Evolutionary conservation across 352 stramenopile species (phyloP), one percentile per base, ranked within the genome.

Genomic region (Globisporangium parvum): DNA sequence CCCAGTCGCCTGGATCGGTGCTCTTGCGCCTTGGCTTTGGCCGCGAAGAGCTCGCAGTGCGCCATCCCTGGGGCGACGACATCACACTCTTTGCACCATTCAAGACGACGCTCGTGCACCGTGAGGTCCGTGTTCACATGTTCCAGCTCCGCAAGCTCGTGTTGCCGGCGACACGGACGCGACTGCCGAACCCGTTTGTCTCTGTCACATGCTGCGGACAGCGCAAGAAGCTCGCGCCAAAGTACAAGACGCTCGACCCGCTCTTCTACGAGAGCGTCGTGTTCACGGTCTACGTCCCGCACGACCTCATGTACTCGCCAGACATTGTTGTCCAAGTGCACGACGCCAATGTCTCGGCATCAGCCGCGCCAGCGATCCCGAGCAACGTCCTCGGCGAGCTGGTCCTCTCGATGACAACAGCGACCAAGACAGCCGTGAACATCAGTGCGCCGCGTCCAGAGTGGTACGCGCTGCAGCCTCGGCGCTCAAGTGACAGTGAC

Each of bases 191-290:
- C 55, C 85, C 90, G 8, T 91, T 83, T 12, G 76, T 96, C 11
- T 80, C 70, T n/a, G 71, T 96, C 26, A 75, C 70, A 12, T 91
- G 88, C 51, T 80, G 76, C 60, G 84, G 83, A 0, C 55, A 87
- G 20, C 62, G 73, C 24, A 75, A 83, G 51, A 77, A 85, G 24
- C 88, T 77, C 0, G 58, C 47, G 6, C 58, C 51, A 3, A 57
- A 74, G 41, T 68, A 55, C 57, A 88, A 75, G 51, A 96, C 87
- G 0, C 66, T 75, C 14, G 71, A 89, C 2, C 88, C 88, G 10
- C 65, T 93, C 0, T 96, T 85, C 52, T 95, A 96, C 58, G 80
- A 93, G 41, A 87, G 84, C 0, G 53, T 91, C 1, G 66, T 85
- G 2, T 91, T 96, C 21, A 51, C 75, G 0, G 50, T 64, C 9